Evolutionary conservation across 148 eudicot genomes (phyloP), one percentile per base, ranked within the genome.

Genomic region (Diospyros kaki): DNA sequence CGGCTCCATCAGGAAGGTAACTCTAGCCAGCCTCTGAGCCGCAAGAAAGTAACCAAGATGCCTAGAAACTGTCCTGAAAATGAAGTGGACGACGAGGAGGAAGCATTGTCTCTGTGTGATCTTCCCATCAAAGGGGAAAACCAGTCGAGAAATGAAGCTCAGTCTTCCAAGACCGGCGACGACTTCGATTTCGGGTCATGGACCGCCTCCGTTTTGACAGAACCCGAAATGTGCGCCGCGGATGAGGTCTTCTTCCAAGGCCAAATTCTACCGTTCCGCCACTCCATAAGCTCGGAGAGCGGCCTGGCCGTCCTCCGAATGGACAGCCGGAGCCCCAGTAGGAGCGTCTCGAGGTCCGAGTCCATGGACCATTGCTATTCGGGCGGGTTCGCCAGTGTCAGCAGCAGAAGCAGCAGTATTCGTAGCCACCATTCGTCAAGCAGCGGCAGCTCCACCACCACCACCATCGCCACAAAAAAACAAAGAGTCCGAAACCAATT

Each of bases 201-300:
- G 55, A 18, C 50, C 11, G 77, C 79, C 10, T 80, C 86, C 10
- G 66, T 70, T 9, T 51, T 48, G 4, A 72, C 74, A 12, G 88
- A 85, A 54, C 59, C 86, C 3, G 89, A 89, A 68, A 92, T 93
- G 97, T 95, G 98, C 38, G 79, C 82, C 0, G 98, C 99, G 0
- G 99, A 95, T 60, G 94, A 93, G 48, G 86, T 95, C 38, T 90
- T 95, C 75, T 91, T 84, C 71, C 78, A 86, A 17, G 99, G 99
- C 14, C 90, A 86, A 75, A 84, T 95, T 9, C 75, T 93, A 0
- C 98, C 99, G 0, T 78, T 87, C 28, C 97, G 96, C 55, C 87
- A 88, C 77, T 94, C 98, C 3, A 66, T 92, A 1, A 88, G 89
- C 75, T 87, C 87, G 14, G 90, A 84, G 8, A 76, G 73, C 59